Percentiles rank a stretch among this genome's conserved stretches.
phyloP scores from a whole-genome alignment of 176 grass and related monocot genomes.

The Luzula sylvatica region DNA sequence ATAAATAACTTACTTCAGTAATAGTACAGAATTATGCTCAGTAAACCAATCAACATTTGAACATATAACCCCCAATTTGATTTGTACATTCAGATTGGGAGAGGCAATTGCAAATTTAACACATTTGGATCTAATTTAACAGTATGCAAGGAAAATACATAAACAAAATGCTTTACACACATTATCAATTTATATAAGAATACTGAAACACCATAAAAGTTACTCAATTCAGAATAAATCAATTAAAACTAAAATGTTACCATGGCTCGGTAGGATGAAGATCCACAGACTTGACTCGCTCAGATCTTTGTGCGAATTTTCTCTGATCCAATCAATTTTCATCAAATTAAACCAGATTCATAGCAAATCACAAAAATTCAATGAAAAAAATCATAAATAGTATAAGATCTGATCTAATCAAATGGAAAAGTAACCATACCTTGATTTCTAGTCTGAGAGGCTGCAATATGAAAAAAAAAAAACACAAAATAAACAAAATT shows the following conservation, averaged over 20 bases:
- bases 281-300: slow-evolving; percentile 97
- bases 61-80: not conserved
- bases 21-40: not conserved
- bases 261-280: slow-evolving; percentile 98
- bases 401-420: slow-evolving; percentile 25
- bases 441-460: slow-evolving; percentile 99
- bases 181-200: not conserved
- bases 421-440: slow-evolving; percentile 32
- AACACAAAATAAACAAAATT: slow-evolving; percentile 30
- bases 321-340: slow-evolving; percentile 44
- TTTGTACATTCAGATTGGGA: no score
- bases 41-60: not conserved
- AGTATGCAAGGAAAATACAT: no score
- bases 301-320: slow-evolving; percentile 90
- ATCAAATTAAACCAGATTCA: slow-evolving; percentile 22
- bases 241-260: slow-evolving; percentile 28
- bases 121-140: no score
- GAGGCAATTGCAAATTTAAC: no score
- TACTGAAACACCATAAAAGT: no score
- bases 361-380: slow-evolving; percentile 2
- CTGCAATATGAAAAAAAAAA: slow-evolving; percentile 31
- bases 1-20: not conserved
- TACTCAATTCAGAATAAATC: no score
- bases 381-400: slow-evolving; percentile 2
- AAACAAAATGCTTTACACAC: not conserved